Conservation (phyloP, 768 basidiomycete genomes). For the Suillus americanus region DNA sequence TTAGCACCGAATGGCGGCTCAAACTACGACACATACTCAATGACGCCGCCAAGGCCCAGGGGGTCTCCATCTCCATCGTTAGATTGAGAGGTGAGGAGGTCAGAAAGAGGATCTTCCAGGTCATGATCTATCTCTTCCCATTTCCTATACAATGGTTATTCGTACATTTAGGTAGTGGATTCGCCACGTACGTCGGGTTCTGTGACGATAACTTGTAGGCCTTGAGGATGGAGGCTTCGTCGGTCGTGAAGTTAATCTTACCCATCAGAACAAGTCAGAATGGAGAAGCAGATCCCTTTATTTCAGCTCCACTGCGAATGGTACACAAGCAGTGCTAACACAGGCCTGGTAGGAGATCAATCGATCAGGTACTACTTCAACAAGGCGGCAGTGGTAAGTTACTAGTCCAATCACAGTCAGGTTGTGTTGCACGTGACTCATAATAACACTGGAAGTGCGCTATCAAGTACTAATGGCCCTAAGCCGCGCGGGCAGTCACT, state of each 20-base stretch:
- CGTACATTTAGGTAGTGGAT: not conserved
- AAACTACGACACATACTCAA: constrained; percentile 50
- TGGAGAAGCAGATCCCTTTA: not conserved
- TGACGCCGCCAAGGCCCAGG: constrained; percentile 66
- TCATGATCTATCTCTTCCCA: constrained; percentile 94
- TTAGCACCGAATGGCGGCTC: constrained; percentile 8
- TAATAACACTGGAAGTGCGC: too few species aligned
- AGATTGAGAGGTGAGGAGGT: constrained; percentile 58
- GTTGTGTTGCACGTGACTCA: not conserved
- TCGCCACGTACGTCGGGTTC: constrained; percentile 61
- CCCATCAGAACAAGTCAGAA: constrained; percentile 41
- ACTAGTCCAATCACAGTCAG: not conserved
- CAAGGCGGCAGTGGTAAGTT: too few species aligned
- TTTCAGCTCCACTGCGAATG: not conserved
- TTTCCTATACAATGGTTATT: constrained; percentile 42
- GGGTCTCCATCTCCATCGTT: constrained; percentile 70
- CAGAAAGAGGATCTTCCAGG: constrained; percentile 71
- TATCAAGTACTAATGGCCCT: too few species aligned
- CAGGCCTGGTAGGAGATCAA: not conserved
- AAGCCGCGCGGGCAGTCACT: not conserved
- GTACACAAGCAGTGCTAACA: not conserved
- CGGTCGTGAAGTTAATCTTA: constrained; percentile 66
- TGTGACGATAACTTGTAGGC: constrained; percentile 82
- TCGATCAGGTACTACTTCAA: too few species aligned
- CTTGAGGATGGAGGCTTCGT: constrained; percentile 83